Percentiles rank a stretch among this genome's conserved stretches.
These are phyloP conservation scores for Brassica carinata DNA, from an alignment of 345 rosid genomes.

Conservation along the genomic window DNA sequence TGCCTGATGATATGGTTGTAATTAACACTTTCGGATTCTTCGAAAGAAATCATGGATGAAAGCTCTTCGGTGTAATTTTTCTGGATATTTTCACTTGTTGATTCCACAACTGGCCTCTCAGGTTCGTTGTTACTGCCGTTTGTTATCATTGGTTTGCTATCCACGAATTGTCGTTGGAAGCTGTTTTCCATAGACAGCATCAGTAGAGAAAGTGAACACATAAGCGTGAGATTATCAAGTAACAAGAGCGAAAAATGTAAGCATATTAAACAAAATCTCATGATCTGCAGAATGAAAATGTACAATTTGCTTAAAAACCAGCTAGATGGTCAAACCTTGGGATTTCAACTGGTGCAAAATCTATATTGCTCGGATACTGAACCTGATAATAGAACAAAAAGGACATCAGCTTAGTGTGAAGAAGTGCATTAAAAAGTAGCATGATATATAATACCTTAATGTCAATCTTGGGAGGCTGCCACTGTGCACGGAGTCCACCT, in stretches of 20 bases:
- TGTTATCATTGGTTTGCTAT: constrained; percentile 48
- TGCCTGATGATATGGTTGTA: constrained; percentile 62
- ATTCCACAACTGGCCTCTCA: constrained; percentile 48
- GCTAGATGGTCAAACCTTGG: constrained; percentile 63
- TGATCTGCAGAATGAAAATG: constrained; percentile 5
- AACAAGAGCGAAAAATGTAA: not conserved
- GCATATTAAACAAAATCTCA: not conserved
- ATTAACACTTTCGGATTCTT: constrained; percentile 56
- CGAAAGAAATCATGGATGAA: constrained; percentile 85
- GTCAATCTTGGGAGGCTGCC: constrained; percentile 76
- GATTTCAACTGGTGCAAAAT: constrained; percentile 73
- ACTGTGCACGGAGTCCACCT: constrained; percentile 72
- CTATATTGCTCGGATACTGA: constrained; percentile 76
- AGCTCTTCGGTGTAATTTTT: constrained; percentile 57
- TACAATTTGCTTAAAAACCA: constrained; percentile 4
- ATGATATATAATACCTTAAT: constrained; percentile 51
- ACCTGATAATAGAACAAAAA: constrained; percentile 50
- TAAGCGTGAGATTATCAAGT: not conserved
- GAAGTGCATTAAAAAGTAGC: constrained; percentile 6
- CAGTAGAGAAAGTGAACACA: not conserved
- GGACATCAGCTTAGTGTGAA: constrained; percentile 33
- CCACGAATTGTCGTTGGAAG: constrained; percentile 41
- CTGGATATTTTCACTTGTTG: constrained; percentile 44
- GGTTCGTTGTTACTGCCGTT: constrained; percentile 45
- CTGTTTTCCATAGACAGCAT: constrained; percentile 45